Conservation (phyloP, 2,329 filamentous ascomycete species). For the Drechslerella stenobrocha region DNA sequence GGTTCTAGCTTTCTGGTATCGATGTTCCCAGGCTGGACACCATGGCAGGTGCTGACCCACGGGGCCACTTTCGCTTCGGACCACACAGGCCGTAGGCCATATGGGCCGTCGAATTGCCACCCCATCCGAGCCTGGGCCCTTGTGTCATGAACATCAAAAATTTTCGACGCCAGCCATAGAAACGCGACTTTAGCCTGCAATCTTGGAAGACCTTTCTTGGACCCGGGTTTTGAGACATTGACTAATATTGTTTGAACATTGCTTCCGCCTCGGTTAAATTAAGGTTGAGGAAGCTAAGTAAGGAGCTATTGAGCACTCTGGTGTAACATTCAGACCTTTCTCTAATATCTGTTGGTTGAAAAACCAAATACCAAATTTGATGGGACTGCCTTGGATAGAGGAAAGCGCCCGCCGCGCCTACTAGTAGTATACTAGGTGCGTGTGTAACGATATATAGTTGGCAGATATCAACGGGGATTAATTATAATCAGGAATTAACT, state of each 20-base stretch:
- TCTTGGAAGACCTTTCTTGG: constrained; percentile 4
- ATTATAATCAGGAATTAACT: no score
- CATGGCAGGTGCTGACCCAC: constrained; percentile 11
- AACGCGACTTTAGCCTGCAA: constrained; percentile 1
- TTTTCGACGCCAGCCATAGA: background rate
- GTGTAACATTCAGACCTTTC: constrained; percentile 28
- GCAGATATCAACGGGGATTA: no score
- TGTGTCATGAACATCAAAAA: constrained; percentile 1
- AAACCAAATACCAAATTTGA: background rate
- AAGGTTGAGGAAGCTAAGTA: constrained; percentile 32
- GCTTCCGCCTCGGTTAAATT: constrained; percentile 46
- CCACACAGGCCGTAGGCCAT: constrained; percentile 18
- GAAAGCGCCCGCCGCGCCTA: no score
- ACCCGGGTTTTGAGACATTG: constrained; percentile 32
- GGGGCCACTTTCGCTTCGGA: constrained; percentile 15
- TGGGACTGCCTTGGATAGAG: background rate
- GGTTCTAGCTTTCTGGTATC: no score
- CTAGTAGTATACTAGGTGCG: background rate
- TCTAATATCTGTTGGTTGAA: no score
- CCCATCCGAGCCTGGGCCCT: background rate
- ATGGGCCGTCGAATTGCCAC: constrained; percentile 19
- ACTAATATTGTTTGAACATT: constrained; percentile 14
- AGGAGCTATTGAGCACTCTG: constrained; percentile 19
- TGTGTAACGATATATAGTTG: no score
- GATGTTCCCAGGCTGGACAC: no score